Evolutionary conservation across 192 early-diverging fungal species (phyloP).

Genomic region (Lunasporangiospora selenospora): DNA sequence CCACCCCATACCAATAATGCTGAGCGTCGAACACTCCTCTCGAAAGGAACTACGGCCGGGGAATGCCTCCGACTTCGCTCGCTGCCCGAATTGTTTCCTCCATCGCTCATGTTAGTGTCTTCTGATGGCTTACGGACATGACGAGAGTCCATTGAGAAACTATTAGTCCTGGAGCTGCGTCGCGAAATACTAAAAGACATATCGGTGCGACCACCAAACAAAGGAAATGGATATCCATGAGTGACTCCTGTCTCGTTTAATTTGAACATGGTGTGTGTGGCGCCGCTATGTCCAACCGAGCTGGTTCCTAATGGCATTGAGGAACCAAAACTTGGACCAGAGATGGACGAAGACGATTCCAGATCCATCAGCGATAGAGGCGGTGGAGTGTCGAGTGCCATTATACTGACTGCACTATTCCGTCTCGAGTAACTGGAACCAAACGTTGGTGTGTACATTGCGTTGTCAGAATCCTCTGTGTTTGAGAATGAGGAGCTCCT

Average conservation of each 20-base stretch:
- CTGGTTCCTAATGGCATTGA: slow-evolving; percentile 1
- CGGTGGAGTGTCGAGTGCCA: slow-evolving; percentile 45
- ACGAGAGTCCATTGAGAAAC: slow-evolving; percentile 39
- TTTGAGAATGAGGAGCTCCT: slow-evolving; percentile 32
- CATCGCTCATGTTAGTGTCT: slow-evolving; percentile 44
- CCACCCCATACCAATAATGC: slow-evolving; percentile 28
- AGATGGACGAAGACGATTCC: slow-evolving; percentile 17
- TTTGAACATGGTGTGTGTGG: too few species aligned
- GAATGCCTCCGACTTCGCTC: slow-evolving; percentile 40
- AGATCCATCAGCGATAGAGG: slow-evolving; percentile 41
- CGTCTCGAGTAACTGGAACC: slow-evolving; percentile 26
- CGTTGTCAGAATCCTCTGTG: slow-evolving; percentile 37
- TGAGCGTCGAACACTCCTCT: slow-evolving; percentile 40
- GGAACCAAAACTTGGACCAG: slow-evolving; percentile 29
- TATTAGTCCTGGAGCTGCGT: slow-evolving; percentile 38
- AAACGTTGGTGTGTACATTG: slow-evolving; percentile 46
- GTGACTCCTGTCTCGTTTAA: too few species aligned
- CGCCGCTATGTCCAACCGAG: too few species aligned
- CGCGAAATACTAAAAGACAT: slow-evolving; percentile 5
- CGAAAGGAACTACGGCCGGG: slow-evolving; percentile 36
- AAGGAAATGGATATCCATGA: slow-evolving; percentile 30
- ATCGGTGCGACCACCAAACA: slow-evolving; percentile 31
- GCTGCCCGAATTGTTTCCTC: slow-evolving; percentile 43
- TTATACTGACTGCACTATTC: slow-evolving; percentile 37
- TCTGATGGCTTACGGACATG: slow-evolving; percentile 39